Evolutionary conservation across 768 basidiomycete genomes (phyloP).

Genomic region (Clathrus columnatus): DNA sequence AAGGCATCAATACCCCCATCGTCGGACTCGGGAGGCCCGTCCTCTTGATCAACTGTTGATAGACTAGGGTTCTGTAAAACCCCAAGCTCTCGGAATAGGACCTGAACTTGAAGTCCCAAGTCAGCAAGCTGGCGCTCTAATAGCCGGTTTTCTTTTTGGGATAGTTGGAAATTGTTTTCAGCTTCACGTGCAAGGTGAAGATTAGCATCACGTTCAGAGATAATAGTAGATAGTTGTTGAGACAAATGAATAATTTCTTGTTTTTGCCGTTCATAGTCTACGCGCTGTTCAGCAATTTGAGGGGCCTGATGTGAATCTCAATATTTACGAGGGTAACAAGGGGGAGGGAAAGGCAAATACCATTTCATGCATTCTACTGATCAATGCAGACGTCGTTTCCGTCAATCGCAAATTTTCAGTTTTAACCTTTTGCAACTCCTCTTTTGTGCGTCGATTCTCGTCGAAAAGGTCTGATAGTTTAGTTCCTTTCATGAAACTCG

Average conservation of each 20-base stretch:
- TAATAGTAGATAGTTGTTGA: conserved; percentile 64
- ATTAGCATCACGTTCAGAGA: conserved; percentile 67
- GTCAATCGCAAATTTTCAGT: conserved; percentile 83
- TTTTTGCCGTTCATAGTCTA: conserved; percentile 79
- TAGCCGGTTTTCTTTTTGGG: conserved; percentile 53
- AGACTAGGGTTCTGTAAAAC: conserved; percentile 79
- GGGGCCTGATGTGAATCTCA: conserved; percentile 54
- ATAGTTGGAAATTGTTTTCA: conserved; percentile 52
- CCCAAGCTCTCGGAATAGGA: conserved; percentile 67
- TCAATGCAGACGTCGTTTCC: conserved; percentile 64
- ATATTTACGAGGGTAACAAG: neutral
- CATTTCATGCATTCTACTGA: conserved; percentile 87
- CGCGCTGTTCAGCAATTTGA: conserved; percentile 78
- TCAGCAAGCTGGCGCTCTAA: conserved; percentile 72
- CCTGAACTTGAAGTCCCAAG: conserved; percentile 76
- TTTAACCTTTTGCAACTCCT: conserved; percentile 67
- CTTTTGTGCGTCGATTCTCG: conserved; percentile 81
- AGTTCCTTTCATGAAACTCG: conserved; percentile 74
- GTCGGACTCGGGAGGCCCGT: conserved; percentile 34
- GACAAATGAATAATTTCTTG: conserved; percentile 75
- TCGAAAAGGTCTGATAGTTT: conserved; percentile 90
- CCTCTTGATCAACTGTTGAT: conserved; percentile 52
- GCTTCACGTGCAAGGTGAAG: conserved; percentile 46
- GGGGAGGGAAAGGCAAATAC: conserved; percentile 33
- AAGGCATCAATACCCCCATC: conserved; percentile 62